Percentiles rank a stretch among this genome's conserved stretches.
Evolutionary conservation across 1,284 basidiomycete genomes (phyloP).

Genomic region (Cryptococcus hybrid): DNA sequence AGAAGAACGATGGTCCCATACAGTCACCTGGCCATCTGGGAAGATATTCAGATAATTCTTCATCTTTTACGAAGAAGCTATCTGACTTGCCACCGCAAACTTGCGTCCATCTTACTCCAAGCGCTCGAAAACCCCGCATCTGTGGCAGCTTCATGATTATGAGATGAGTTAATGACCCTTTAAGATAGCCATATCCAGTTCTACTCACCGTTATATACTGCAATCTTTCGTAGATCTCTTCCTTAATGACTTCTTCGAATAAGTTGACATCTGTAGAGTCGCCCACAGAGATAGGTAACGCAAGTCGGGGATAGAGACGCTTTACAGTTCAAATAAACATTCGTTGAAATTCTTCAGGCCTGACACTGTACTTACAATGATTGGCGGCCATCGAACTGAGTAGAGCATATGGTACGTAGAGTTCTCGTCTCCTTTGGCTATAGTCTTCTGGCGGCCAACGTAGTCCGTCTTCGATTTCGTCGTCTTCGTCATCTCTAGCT

Average conservation of each 20-base stretch:
- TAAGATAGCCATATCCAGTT: background rate
- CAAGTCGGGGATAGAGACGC: slow-evolving; percentile 47
- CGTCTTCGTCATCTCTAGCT: background rate
- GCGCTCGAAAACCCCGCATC: slow-evolving; percentile 48
- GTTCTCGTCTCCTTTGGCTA: slow-evolving; percentile 20
- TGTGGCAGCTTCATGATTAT: slow-evolving; percentile 29
- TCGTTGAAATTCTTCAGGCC: background rate
- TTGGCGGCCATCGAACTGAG: slow-evolving; percentile 45
- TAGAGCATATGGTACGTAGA: slow-evolving; percentile 37
- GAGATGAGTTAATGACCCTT: background rate
- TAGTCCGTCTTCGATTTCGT: too few relatives aligned
- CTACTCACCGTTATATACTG: slow-evolving; percentile 32
- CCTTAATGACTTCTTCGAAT: slow-evolving; percentile 41
- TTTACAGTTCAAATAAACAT: slow-evolving; percentile 3
- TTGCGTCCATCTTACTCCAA: slow-evolving; percentile 50
- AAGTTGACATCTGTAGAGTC: slow-evolving; percentile 49
- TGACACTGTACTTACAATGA: slow-evolving; percentile 37
- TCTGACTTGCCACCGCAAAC: slow-evolving; percentile 48
- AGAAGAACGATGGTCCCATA: slow-evolving; percentile 50
- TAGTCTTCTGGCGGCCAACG: background rate
- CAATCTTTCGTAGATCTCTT: slow-evolving; percentile 41
- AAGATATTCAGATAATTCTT: background rate
- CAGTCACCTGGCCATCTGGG: slow-evolving; percentile 48
- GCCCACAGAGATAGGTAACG: slow-evolving; percentile 48
- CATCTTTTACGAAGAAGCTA: slow-evolving; percentile 11